Evolutionary conservation across 2,329 filamentous ascomycete species (phyloP).

Genomic region (Chrysosporium keratinophilum): DNA sequence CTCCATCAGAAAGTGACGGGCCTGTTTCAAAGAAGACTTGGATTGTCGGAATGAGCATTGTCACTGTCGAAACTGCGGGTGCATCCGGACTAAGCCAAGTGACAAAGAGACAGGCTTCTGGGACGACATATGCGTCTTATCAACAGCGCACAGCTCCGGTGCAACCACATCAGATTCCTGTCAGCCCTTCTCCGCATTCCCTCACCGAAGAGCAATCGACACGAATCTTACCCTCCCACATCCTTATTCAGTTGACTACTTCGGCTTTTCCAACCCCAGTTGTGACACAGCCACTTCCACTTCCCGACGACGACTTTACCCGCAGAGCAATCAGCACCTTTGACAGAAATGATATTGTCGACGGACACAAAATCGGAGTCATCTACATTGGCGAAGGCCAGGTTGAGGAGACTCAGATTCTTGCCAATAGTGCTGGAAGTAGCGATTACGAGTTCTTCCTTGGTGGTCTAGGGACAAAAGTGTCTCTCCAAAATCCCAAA

Average conservation of each 20-base stretch:
- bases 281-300: slow-evolving; percentile 58
- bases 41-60: slow-evolving; percentile 43
- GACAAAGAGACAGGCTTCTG: slow-evolving; percentile 43
- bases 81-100: slow-evolving; percentile 40
- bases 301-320: slow-evolving; percentile 62
- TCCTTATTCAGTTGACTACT: slow-evolving; percentile 37
- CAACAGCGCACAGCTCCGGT: slow-evolving; percentile 39
- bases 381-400: slow-evolving; percentile 88
- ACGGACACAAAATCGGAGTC: slow-evolving; percentile 90
- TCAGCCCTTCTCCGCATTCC: slow-evolving; percentile 31
- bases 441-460: slow-evolving; percentile 81
- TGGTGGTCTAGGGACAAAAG: slow-evolving; percentile 68
- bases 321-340: slow-evolving; percentile 68
- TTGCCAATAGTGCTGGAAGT: slow-evolving; percentile 77
- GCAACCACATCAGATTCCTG: slow-evolving; percentile 37
- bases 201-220: slow-evolving; percentile 28
- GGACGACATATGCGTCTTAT: slow-evolving; percentile 41
- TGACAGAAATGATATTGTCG: slow-evolving; percentile 78
- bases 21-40: slow-evolving; percentile 39
- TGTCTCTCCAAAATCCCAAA: slow-evolving; percentile 66
- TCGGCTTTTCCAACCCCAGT: slow-evolving; percentile 36
- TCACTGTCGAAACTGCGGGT: slow-evolving; percentile 41
- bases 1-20: slow-evolving; percentile 33
- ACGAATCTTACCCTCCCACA: slow-evolving; percentile 38
- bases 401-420: slow-evolving; percentile 68